Percentiles rank a stretch among this genome's conserved stretches.
These are phyloP conservation scores for Xylaria sp. DNA, from an alignment of 2,329 filamentous ascomycete genomes.

Conservation along the genomic window DNA sequence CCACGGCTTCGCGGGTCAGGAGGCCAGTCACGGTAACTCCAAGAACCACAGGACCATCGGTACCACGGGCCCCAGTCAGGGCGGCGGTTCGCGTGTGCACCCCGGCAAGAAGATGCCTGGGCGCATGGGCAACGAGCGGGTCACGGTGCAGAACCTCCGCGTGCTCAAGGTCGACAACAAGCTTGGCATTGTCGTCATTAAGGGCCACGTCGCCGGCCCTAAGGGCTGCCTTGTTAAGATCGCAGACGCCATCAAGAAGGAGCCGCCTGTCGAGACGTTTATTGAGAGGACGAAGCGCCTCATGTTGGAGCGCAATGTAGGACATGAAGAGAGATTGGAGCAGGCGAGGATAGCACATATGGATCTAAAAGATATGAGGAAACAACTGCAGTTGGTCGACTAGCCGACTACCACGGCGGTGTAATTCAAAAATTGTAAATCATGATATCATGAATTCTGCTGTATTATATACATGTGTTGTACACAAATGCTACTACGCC, in stretches of 20 bases:
- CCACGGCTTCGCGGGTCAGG: slow-evolving; percentile 89
- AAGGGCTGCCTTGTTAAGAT: slow-evolving; percentile 87
- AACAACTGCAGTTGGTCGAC: slow-evolving; percentile 45
- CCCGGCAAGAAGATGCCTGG: slow-evolving; percentile 99
- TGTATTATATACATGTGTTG: slow-evolving; percentile 48
- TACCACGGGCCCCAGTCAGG: slow-evolving; percentile 89
- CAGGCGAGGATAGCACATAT: slow-evolving; percentile 63
- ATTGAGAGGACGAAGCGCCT: slow-evolving; percentile 58
- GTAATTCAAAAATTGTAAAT: slow-evolving; percentile 34
- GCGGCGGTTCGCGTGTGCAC: slow-evolving; percentile 88
- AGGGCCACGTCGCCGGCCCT: slow-evolving; percentile 86
- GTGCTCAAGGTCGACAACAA: slow-evolving; percentile 88
- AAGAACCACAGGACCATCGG: slow-evolving; percentile 93
- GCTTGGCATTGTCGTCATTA: slow-evolving; percentile 88
- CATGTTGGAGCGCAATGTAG: slow-evolving; percentile 60
- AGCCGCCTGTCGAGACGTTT: slow-evolving; percentile 62
- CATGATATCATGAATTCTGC: slow-evolving; percentile 27
- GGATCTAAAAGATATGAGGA: slow-evolving; percentile 63
- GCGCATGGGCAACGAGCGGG: slow-evolving; percentile 89
- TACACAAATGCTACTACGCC: slow-evolving; percentile 44
- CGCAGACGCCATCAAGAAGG: slow-evolving; percentile 91
- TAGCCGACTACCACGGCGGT: not conserved
- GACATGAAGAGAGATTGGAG: slow-evolving; percentile 59
- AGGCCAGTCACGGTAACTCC: slow-evolving; percentile 93
- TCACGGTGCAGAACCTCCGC: slow-evolving; percentile 91